phyloP scores from a whole-genome alignment of 352 stramenopile genomes.

The Phytophthora kernoviae region DNA sequence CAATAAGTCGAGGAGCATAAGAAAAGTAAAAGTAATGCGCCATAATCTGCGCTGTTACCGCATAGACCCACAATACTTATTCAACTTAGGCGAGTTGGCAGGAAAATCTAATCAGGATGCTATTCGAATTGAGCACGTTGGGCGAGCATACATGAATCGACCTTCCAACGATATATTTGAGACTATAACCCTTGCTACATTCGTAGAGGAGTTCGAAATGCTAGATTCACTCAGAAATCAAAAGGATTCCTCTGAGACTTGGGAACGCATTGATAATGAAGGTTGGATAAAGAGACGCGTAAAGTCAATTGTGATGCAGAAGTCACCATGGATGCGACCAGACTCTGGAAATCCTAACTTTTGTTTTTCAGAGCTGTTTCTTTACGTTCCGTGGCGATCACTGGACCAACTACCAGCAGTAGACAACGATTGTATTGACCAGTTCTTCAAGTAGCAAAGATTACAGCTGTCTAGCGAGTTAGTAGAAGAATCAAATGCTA shows the following conservation, averaged over 20 bases:
- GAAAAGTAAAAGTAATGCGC: slow-evolving; percentile 4
- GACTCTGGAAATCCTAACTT: not conserved
- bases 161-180: not conserved
- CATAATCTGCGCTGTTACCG: not conserved
- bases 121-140: not conserved
- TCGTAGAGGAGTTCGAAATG: not conserved
- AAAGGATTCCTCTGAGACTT: not conserved
- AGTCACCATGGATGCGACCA: slow-evolving; percentile 3
- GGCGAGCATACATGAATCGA: slow-evolving; percentile 3
- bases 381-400: not conserved
- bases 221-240: not conserved
- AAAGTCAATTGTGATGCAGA: not conserved
- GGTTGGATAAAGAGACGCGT: not conserved
- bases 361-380: not conserved
- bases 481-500: not conserved
- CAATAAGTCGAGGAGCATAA: not conserved
- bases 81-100: not conserved
- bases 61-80: not conserved
- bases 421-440: not conserved
- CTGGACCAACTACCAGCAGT: not conserved
- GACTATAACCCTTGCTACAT: not conserved
- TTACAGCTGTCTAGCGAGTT: not conserved
- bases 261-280: slow-evolving; percentile 1
- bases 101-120: not conserved
- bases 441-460: not conserved